phyloP scores from a whole-genome alignment of 106 monocot genomes.

The Amphibolis antarctica region DNA sequence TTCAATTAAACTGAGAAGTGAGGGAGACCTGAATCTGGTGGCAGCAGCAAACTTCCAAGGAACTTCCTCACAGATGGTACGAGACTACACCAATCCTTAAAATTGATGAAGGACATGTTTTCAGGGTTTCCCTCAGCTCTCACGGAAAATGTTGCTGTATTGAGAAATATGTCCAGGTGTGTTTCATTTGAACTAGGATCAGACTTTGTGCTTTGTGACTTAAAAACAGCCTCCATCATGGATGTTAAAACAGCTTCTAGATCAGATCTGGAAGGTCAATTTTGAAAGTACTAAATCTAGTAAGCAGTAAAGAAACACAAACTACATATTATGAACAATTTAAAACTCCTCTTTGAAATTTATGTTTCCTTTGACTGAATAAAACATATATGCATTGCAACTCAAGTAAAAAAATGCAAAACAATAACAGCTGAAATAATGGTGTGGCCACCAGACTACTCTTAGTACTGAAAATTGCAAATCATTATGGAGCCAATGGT shows the following conservation, averaged over 20 bases:
- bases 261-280: constrained; percentile 50
- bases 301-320: neutral
- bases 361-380: too few relatives aligned
- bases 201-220: constrained; percentile 14
- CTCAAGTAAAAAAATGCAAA: too few relatives aligned
- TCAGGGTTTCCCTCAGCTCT: constrained; percentile 26
- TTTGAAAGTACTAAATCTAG: neutral
- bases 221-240: constrained; percentile 47
- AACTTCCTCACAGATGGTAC: constrained; percentile 69
- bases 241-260: constrained; percentile 58
- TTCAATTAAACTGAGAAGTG: neutral
- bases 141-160: constrained; percentile 48
- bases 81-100: constrained; percentile 63
- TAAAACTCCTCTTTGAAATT: too few relatives aligned
- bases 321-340: too few relatives aligned
- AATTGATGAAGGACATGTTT: constrained; percentile 55
- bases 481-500: too few relatives aligned
- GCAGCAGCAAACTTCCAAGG: constrained; percentile 63
- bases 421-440: too few relatives aligned
- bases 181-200: constrained; percentile 13
- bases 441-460: too few relatives aligned
- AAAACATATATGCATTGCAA: too few relatives aligned
- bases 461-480: too few relatives aligned
- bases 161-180: constrained; percentile 42
- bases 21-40: constrained; percentile 49